phyloP scores from a whole-genome alignment of 2,329 filamentous ascomycete species.

The Alternaria postmessia region DNA sequence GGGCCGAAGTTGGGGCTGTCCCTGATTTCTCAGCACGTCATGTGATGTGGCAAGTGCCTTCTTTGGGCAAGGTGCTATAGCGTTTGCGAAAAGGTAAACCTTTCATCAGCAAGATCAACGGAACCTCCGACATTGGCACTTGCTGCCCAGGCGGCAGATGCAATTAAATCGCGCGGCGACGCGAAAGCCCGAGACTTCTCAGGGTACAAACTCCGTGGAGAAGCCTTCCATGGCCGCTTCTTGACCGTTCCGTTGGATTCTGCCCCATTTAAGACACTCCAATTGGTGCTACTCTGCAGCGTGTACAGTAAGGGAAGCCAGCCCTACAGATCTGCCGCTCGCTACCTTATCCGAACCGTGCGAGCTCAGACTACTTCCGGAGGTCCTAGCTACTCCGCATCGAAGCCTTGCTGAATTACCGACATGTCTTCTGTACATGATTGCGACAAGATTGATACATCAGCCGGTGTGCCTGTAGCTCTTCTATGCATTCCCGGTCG shows the following conservation, averaged over 20 bases:
- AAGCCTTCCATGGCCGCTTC: background rate
- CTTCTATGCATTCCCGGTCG: background rate
- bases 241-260: too few relatives aligned
- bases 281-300: background rate
- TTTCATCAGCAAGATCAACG: background rate
- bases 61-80: background rate
- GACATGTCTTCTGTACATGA: background rate
- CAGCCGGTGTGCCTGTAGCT: background rate
- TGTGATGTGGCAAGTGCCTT: conserved; percentile 7
- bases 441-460: background rate
- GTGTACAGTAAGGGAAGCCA: background rate
- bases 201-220: background rate
- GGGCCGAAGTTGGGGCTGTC: conserved; percentile 4
- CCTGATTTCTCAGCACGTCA: conserved; percentile 10
- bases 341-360: background rate
- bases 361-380: background rate
- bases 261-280: background rate
- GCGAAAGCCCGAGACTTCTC: background rate
- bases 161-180: background rate
- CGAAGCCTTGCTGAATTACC: background rate
- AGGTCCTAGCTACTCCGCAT: background rate
- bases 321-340: background rate
- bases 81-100: background rate
- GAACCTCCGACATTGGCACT: conserved; percentile 1
- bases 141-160: background rate